Evolutionary conservation across 2,329 filamentous ascomycete species (phyloP).

Genomic region (Epichloe hybrida): DNA sequence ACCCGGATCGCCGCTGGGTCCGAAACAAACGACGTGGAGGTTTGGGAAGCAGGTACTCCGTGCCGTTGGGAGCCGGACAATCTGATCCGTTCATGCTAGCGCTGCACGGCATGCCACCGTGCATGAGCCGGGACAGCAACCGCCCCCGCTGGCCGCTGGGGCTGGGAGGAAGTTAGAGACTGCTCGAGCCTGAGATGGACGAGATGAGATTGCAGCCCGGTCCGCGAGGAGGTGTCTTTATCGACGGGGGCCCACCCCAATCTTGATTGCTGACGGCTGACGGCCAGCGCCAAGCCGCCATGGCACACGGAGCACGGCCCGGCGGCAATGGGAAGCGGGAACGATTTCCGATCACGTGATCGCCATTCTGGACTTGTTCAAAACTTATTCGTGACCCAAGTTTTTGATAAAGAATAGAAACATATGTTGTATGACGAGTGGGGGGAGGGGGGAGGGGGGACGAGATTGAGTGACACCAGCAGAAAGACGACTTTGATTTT

Average conservation of each 20-base stretch:
- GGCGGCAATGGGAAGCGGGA: neutral
- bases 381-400: neutral
- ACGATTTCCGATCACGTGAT: conserved; percentile 1
- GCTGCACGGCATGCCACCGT: neutral
- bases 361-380: neutral
- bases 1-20: conserved; percentile 34
- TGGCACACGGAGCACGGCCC: no score
- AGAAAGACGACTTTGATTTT: no score
- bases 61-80: neutral
- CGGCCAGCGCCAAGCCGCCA: no score
- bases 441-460: no score
- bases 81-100: neutral
- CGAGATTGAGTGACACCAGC: no score
- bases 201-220: no score
- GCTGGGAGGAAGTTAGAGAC: no score
- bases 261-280: no score
- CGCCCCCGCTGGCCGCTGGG: neutral
- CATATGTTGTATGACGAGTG: no score
- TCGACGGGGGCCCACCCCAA: no score
- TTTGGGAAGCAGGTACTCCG: conserved; percentile 8
- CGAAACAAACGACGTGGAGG: conserved; percentile 32
- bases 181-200: no score
- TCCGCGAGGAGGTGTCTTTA: neutral
- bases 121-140: neutral
- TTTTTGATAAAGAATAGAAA: no score